Evolutionary conservation across 352 stramenopile species (phyloP), one percentile per base, ranked within the genome.

Genomic region (Phytopythium boreale): DNA sequence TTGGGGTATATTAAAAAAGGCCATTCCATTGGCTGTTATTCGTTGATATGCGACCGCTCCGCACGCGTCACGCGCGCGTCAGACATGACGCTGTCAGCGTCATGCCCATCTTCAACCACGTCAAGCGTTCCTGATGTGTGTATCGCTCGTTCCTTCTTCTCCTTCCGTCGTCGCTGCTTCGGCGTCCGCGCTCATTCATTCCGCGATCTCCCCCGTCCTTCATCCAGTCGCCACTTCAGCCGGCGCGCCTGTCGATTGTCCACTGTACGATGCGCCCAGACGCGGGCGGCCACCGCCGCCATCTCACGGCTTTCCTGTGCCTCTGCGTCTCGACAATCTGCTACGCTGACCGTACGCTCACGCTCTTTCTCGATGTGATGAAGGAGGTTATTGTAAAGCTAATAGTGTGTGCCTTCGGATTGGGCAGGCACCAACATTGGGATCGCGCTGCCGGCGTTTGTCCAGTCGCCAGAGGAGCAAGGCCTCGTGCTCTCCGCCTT

Each of bases 401-500:
- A 49, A 67, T 64, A 63, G 22, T 59, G 56, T 46, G 56, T 27
- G 37, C 31, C 24, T 20, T 17, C 31, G n/a, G 31, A 46, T 26
- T 34, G 49, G 36, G 36, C 61, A 92, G 82, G 82, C 63, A 93
- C 87, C 60, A 95, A 95, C 66, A 95, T 95, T 68, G 84, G 87
- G 49, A 91, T 96, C 44, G 85, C 86, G 37, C 75, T 94, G 50
- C 80, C 85, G n/a, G 72, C 81, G 22, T 90, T 96, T 58, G 74
- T 93, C 17, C 69, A 74, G 49, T 78, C 80, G 68, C 91, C 90
- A 57, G 77, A 78, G 22, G 77, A 90, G 53, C 87, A 96, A 60
- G 86, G 87, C 0, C 78, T 90, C 62, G 74, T 96, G 49, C 75
- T 96, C 36, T 88, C 85, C 22, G 80, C 85, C 20, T 96, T 96